phyloP scores from a whole-genome alignment of 257 asterid species.

The Nicotiana sylvestris region DNA sequence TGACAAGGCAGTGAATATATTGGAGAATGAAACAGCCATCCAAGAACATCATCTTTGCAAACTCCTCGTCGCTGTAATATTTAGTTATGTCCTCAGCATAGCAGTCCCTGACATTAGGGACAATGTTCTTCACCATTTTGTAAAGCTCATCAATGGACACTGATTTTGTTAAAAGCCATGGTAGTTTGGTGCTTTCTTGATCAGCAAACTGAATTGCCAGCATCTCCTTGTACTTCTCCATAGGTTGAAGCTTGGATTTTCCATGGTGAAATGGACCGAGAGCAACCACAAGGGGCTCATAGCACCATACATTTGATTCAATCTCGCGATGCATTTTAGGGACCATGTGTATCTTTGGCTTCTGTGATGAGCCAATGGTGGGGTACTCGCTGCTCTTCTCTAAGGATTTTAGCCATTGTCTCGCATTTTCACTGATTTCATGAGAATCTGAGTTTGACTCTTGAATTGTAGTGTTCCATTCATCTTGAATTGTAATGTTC shows the following conservation, averaged over 20 bases:
- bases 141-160: neutral
- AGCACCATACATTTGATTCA: neutral
- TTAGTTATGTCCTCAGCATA: neutral
- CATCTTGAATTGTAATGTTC: neutral
- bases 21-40: slow-evolving; percentile 13
- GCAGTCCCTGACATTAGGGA: neutral
- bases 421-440: neutral
- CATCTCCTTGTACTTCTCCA: neutral
- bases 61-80: neutral
- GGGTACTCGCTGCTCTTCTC: neutral
- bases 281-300: slow-evolving; percentile 12
- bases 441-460: neutral
- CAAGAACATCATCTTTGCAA: slow-evolving; percentile 11
- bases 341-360: slow-evolving; percentile 1
- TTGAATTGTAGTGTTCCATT: neutral
- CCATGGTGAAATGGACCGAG: slow-evolving; percentile 11
- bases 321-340: slow-evolving; percentile 4
- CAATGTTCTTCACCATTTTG: neutral
- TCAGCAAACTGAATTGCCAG: neutral
- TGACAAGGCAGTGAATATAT: neutral
- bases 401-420: neutral
- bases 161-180: neutral
- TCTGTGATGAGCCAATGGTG: neutral
- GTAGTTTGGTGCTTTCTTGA: neutral
- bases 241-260: neutral